Evolutionary conservation across 805 yeast species (phyloP).

Genomic region (Candida koratica): DNA sequence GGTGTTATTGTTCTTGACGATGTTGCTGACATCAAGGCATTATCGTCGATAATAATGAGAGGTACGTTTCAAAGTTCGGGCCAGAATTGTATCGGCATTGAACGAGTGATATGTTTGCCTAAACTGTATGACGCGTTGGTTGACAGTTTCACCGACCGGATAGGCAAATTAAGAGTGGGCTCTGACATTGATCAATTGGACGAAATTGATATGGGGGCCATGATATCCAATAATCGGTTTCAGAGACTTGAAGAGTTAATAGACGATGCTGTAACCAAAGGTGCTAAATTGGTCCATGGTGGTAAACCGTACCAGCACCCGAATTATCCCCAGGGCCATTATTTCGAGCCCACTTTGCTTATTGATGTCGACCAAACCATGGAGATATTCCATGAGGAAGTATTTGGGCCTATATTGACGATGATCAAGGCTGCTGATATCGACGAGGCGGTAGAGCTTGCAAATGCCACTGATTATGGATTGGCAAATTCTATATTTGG

Average conservation of each 20-base stretch:
- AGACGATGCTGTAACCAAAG: conserved; percentile 67
- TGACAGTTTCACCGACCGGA: conserved; percentile 51
- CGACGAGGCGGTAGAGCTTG: conserved; percentile 67
- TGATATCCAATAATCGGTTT: conserved; percentile 77
- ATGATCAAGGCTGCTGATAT: conserved; percentile 67
- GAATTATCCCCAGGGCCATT: conserved; percentile 92
- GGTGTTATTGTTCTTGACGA: conserved; percentile 85
- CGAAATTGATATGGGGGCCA: conserved; percentile 94
- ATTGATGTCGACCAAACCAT: conserved; percentile 72
- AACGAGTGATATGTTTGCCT: conserved; percentile 81
- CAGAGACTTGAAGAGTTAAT: conserved; percentile 62
- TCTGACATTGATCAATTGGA: conserved; percentile 89
- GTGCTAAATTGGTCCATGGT: conserved; percentile 80
- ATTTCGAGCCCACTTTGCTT: conserved; percentile 84
- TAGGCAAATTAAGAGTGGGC: conserved; percentile 68
- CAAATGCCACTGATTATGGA: conserved; percentile 85
- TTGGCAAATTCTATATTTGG: conserved; percentile 93
- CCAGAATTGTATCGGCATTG: conserved; percentile 97
- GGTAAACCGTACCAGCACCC: conserved; percentile 84
- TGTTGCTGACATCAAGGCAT: conserved; percentile 52
- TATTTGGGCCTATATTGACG: conserved; percentile 88
- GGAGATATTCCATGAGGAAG: conserved; percentile 84
- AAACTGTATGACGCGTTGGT: conserved; percentile 62
- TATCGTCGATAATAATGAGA: conserved; percentile 73
- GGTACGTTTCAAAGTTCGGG: conserved; percentile 98